These are phyloP conservation scores for Lentinula detonsa DNA, from an alignment of 768 basidiomycete species.

Conservation along the genomic window DNA sequence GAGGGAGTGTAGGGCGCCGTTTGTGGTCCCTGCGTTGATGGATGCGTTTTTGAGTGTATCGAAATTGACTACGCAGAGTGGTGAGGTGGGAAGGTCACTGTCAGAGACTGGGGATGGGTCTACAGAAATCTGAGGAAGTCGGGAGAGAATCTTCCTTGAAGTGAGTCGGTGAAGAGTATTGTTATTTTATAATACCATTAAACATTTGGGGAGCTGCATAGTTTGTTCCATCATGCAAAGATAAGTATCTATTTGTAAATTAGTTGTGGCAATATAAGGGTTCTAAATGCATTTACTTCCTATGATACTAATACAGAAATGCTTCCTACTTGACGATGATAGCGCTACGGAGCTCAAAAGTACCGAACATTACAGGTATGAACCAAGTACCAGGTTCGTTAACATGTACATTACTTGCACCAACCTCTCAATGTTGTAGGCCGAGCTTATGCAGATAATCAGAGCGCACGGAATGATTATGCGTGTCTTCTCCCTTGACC, in stretches of 20 bases:
- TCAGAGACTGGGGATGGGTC: neutral
- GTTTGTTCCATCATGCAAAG: too few species aligned
- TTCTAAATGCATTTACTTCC: too few species aligned
- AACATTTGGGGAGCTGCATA: too few species aligned
- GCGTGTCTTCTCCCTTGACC: neutral
- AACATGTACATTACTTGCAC: too few species aligned
- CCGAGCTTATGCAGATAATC: neutral
- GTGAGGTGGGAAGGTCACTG: neutral
- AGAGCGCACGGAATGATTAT: neutral
- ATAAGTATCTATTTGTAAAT: too few species aligned
- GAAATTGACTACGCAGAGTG: neutral
- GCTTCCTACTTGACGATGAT: too few species aligned
- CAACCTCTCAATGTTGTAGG: neutral
- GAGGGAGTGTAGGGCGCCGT: slow-evolving; percentile 1
- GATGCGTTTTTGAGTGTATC: slow-evolving; percentile 2
- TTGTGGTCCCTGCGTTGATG: slow-evolving; percentile 5
- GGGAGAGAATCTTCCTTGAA: neutral
- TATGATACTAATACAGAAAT: too few species aligned
- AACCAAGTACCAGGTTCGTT: too few species aligned
- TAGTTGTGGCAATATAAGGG: too few species aligned
- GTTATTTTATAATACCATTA: neutral
- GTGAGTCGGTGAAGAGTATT: neutral
- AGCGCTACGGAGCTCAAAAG: too few species aligned
- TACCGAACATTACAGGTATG: too few species aligned
- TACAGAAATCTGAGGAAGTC: neutral